Evolutionary conservation across 2,329 filamentous ascomycete genomes (phyloP).

Genomic region (Lomentospora prolificans): DNA sequence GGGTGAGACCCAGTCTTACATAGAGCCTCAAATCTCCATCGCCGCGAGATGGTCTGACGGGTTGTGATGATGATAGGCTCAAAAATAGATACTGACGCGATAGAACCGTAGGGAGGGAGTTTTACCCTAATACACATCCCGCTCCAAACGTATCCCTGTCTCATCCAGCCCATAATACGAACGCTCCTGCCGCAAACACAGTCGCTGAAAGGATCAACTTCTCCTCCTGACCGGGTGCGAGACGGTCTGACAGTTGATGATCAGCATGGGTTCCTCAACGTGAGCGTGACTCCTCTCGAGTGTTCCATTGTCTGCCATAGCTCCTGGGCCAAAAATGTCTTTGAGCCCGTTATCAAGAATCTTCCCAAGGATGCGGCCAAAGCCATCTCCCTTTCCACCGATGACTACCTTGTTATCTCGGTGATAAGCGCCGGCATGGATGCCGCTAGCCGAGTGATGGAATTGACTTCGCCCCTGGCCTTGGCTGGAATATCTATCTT

Average conservation of each 20-base stretch:
- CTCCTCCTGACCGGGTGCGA: slow-evolving; percentile 23
- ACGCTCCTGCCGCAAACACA: slow-evolving; percentile 62
- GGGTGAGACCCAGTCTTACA: too few species aligned
- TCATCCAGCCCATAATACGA: slow-evolving; percentile 79
- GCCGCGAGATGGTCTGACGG: too few species aligned
- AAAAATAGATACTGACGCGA: slow-evolving; percentile 19
- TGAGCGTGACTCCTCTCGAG: slow-evolving; percentile 85
- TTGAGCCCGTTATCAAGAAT: slow-evolving; percentile 57
- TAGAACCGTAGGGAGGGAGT: slow-evolving; percentile 65
- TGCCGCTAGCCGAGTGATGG: slow-evolving; percentile 81
- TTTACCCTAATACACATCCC: slow-evolving; percentile 88
- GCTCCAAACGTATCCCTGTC: slow-evolving; percentile 62
- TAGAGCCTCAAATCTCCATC: too few species aligned
- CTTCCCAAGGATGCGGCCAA: slow-evolving; percentile 45
- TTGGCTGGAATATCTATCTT: slow-evolving; percentile 92
- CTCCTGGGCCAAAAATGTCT: slow-evolving; percentile 62
- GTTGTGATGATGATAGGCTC: too few species aligned
- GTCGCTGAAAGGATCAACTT: slow-evolving; percentile 18
- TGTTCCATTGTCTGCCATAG: slow-evolving; percentile 85
- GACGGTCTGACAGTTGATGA: slow-evolving; percentile 40
- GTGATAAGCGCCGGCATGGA: slow-evolving; percentile 86
- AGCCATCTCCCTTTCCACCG: slow-evolving; percentile 63
- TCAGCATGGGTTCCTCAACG: slow-evolving; percentile 78
- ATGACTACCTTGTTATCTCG: slow-evolving; percentile 80
- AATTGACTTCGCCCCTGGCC: slow-evolving; percentile 82